Base-by-base conservation (phyloP, 2,329 filamentous ascomycete genomes). In the Cercospora berteroae region DNA sequence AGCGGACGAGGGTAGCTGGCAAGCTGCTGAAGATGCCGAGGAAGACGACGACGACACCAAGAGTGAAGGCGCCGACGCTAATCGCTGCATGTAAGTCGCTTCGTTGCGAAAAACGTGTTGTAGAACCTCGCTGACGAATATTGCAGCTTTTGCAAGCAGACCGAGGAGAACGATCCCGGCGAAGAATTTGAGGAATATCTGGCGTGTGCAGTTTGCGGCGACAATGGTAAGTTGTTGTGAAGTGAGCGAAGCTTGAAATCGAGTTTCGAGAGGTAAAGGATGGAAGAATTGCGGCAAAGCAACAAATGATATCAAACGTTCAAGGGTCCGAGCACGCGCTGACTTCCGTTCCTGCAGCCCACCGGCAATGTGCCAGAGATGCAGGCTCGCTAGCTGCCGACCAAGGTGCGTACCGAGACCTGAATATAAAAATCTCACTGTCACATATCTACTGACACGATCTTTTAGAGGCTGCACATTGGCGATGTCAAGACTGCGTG, bases 291-390 rank as follows among this genome's bases (percentile, higher is more conserved):
- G 71, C 71, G 71, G 71, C 71, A 67, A 71, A 69, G 68, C 66
- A 68, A 67, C 69, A 69, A 70, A 69, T 71, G 68, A 71, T 71
- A 70, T 70, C 66, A 72, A 69, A 60, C 52, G 72, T 71, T 72
- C 71, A 72, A 75, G 77, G 77, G 75, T 76, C 77, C 76, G 77
- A 74, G 71, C 71, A 64, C 61, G 65, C 69, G 75, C 82, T 82
- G 80, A 82, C 80, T 79, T 77, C 75, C 80, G 79, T 80, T 75
- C 77, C 77, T 82, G 77, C 82, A 97, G 94, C 93, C 76, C 94
- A 98, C 83, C 89, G 90, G 79, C 90, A 95, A 85, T 97, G 94
- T 81, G 94, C 93, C 67, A 88, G 90, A 76, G 87, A 90, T 77
- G 87, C 88, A 77, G 86, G 86, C 67, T 87, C 87, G 70, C 81